A percentile compares a stretch with the other conserved stretches of the same genome.
phyloP scores from a whole-genome alignment of 805 yeast species.

The Metschnikowia henanensis region DNA sequence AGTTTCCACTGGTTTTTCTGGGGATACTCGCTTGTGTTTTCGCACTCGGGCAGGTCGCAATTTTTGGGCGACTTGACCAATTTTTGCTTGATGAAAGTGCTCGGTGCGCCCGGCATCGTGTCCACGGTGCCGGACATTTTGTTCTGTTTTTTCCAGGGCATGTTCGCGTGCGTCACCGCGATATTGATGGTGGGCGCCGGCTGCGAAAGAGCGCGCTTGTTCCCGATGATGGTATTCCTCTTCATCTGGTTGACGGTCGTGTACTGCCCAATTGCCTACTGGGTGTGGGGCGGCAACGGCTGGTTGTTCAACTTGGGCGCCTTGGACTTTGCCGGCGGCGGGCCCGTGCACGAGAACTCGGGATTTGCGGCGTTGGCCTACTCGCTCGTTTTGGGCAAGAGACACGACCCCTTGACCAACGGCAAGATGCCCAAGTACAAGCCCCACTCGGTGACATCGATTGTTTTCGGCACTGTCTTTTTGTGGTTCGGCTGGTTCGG shows the following conservation, averaged over 20 bases:
- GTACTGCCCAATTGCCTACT: slow-evolving; percentile 93
- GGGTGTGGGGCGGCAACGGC: slow-evolving; percentile 97
- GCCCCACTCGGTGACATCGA: slow-evolving; percentile 90
- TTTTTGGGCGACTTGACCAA: slow-evolving; percentile 82
- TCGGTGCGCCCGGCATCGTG: slow-evolving; percentile 76
- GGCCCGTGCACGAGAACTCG: slow-evolving; percentile 94
- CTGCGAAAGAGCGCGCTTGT: slow-evolving; percentile 93
- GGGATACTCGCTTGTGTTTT: slow-evolving; percentile 71
- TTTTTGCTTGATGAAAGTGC: slow-evolving; percentile 76
- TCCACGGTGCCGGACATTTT: slow-evolving; percentile 83
- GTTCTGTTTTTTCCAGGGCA: slow-evolving; percentile 90
- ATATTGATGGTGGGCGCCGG: slow-evolving; percentile 97
- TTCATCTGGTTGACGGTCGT: slow-evolving; percentile 95
- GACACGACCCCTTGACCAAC: slow-evolving; percentile 75
- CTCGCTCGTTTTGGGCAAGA: slow-evolving; percentile 88
- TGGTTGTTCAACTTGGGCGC: slow-evolving; percentile 86
- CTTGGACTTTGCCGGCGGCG: slow-evolving; percentile 97
- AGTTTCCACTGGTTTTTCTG: slow-evolving; percentile 97
- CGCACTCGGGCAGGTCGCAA: slow-evolving; percentile 58
- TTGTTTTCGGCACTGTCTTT: slow-evolving; percentile 90
- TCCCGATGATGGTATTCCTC: slow-evolving; percentile 94
- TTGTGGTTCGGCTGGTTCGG: slow-evolving; percentile 99
- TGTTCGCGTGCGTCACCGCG: slow-evolving; percentile 95
- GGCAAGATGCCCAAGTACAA: slow-evolving; percentile 81
- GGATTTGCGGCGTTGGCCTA: slow-evolving; percentile 96